Percentiles rank a stretch among this genome's conserved stretches.
Conservation (phyloP, 208 protist species). For the Trypanosomatidae sp. region DNA sequence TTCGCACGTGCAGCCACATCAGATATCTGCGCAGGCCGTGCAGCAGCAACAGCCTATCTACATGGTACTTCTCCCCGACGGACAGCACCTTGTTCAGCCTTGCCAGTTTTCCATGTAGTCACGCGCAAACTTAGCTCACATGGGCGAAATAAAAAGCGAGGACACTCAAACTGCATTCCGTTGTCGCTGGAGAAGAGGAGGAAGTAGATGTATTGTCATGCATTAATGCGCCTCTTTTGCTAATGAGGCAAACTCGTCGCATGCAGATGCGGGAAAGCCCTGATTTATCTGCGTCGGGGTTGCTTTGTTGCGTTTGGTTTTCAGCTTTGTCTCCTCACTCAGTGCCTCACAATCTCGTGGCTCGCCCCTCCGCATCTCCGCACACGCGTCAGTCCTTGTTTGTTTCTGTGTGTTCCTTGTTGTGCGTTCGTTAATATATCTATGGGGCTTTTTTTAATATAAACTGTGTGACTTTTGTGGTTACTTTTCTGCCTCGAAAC, state of each 20-base stretch:
- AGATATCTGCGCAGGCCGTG: neutral
- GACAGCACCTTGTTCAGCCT: slow-evolving; percentile 18
- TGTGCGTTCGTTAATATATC: neutral
- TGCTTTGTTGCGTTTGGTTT: neutral
- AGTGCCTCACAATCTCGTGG: neutral
- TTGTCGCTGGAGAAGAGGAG: neutral
- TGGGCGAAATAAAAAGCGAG: neutral
- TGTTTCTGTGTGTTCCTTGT: neutral
- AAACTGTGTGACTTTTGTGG: neutral
- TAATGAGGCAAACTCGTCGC: neutral
- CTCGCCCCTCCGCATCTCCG: neutral
- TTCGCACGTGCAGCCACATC: slow-evolving; percentile 12
- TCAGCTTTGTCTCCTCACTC: neutral
- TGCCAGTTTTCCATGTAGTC: slow-evolving; percentile 20
- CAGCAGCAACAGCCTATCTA: slow-evolving; percentile 26
- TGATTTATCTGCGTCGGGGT: neutral
- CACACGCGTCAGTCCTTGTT: neutral
- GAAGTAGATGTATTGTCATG: neutral
- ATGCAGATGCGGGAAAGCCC: too few species aligned
- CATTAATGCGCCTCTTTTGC: neutral
- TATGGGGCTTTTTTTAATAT: neutral
- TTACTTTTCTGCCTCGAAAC: neutral
- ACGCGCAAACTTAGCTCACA: too few species aligned
- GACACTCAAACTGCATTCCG: neutral
- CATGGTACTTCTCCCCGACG: slow-evolving; percentile 42